phyloP scores from a whole-genome alignment of 768 basidiomycete genomes.

The Amanita rubescens region DNA sequence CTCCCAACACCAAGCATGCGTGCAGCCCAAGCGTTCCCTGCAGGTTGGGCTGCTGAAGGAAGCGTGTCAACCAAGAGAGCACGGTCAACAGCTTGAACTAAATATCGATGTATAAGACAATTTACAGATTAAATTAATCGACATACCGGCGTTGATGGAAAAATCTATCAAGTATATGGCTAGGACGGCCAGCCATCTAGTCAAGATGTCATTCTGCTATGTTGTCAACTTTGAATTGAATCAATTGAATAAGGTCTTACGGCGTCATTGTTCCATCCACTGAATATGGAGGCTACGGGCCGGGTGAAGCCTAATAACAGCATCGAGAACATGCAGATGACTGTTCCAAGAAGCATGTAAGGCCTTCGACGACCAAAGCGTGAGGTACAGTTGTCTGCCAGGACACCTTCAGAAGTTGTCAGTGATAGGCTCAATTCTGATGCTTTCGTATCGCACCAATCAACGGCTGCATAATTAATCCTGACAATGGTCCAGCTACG shows the following conservation, averaged over 20 bases:
- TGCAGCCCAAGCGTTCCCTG: conserved; percentile 93
- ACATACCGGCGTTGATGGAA: conserved; percentile 42
- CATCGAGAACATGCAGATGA: conserved; percentile 63
- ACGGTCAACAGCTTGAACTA: conserved; percentile 86
- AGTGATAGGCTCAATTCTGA: not conserved
- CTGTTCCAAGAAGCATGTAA: conserved; percentile 69
- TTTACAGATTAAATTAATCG: not conserved
- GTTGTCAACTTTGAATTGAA: not conserved
- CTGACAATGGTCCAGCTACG: conserved; percentile 85
- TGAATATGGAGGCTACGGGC: conserved; percentile 49
- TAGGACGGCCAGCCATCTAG: conserved; percentile 69
- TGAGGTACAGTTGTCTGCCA: conserved; percentile 82
- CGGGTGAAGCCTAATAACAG: conserved; percentile 80
- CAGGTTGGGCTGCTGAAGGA: conserved; percentile 65
- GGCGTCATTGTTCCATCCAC: conserved; percentile 21
- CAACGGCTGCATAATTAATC: conserved; percentile 85
- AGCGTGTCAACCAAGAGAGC: conserved; percentile 85
- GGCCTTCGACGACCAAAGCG: conserved; percentile 81
- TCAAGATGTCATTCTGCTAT: conserved; percentile 52
- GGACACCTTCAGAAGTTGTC: conserved; percentile 38
- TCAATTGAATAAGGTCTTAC: conserved; percentile 16
- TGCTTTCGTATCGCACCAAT: conserved; percentile 48
- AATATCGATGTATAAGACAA: conserved; percentile 3
- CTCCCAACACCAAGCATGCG: conserved; percentile 87
- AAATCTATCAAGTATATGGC: conserved; percentile 50